Evolutionary conservation across 2,329 filamentous ascomycete genomes (phyloP).

Genomic region (Polytolypa hystricis): DNA sequence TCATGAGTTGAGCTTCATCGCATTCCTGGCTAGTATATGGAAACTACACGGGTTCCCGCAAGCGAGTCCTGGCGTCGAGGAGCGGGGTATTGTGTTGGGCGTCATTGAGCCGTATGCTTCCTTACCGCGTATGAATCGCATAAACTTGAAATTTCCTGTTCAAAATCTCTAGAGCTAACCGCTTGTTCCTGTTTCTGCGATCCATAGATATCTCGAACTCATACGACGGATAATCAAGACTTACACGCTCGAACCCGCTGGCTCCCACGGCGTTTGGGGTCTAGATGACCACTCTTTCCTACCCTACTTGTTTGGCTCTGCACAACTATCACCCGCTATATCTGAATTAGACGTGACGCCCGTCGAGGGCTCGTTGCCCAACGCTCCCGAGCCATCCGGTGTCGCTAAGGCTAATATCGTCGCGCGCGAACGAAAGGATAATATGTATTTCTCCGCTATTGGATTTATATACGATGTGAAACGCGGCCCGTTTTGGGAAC

Average conservation of each 20-base stretch:
- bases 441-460: slow-evolving; percentile 91
- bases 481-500: slow-evolving; percentile 90
- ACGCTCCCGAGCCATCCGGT: slow-evolving; percentile 59
- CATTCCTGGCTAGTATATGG: slow-evolving; percentile 83
- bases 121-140: neutral
- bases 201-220: slow-evolving; percentile 62
- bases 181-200: too few species aligned
- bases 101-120: slow-evolving; percentile 66
- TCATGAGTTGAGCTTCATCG: slow-evolving; percentile 88
- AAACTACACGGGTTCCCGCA: slow-evolving; percentile 69
- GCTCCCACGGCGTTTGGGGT: slow-evolving; percentile 95
- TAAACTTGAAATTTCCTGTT: too few species aligned
- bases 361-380: slow-evolving; percentile 63
- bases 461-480: slow-evolving; percentile 98
- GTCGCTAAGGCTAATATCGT: slow-evolving; percentile 56
- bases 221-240: slow-evolving; percentile 73
- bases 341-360: slow-evolving; percentile 53
- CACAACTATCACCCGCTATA: slow-evolving; percentile 73
- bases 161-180: too few species aligned
- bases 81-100: slow-evolving; percentile 70
- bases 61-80: slow-evolving; percentile 44
- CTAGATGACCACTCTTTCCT: slow-evolving; percentile 95
- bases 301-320: slow-evolving; percentile 90
- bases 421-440: slow-evolving; percentile 51
- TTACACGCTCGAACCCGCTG: slow-evolving; percentile 89